These are phyloP conservation scores for Mycosphaerelloides madeirae DNA, from an alignment of 2,329 filamentous ascomycete genomes.

Conservation along the genomic window DNA sequence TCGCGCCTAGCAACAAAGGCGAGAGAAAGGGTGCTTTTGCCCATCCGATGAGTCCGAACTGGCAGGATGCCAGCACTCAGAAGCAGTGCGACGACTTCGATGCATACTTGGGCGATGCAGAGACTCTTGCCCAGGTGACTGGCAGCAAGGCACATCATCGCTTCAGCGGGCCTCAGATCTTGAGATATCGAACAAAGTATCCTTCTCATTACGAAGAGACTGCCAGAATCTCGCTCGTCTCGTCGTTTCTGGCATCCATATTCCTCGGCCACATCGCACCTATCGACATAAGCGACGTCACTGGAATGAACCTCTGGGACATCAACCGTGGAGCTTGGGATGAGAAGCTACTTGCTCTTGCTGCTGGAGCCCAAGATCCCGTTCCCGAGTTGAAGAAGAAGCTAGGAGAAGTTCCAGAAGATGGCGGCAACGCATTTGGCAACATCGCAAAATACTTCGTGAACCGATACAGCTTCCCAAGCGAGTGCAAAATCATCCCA, in stretches of 20 bases:
- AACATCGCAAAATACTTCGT: constrained; percentile 74
- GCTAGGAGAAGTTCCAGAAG: constrained; percentile 72
- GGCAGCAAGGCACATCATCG: constrained; percentile 96
- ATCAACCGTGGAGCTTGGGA: constrained; percentile 70
- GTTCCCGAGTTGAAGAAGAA: constrained; percentile 66
- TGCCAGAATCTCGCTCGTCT: constrained; percentile 83
- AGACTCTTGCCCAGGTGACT: constrained; percentile 70
- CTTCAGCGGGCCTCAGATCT: constrained; percentile 95
- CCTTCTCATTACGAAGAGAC: constrained; percentile 78
- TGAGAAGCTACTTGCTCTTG: constrained; percentile 67
- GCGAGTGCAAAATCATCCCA: constrained; percentile 70
- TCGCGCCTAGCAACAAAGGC: constrained; percentile 44
- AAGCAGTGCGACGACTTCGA: constrained; percentile 88
- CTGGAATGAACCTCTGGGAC: constrained; percentile 96
- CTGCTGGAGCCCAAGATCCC: constrained; percentile 59
- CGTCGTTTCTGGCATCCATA: constrained; percentile 87
- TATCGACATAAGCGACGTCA: constrained; percentile 89
- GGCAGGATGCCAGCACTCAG: constrained; percentile 96
- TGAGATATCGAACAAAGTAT: constrained; percentile 75
- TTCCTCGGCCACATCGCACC: constrained; percentile 82
- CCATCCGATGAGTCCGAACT: constrained; percentile 86
- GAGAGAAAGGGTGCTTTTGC: constrained; percentile 60
- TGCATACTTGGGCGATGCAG: constrained; percentile 58
- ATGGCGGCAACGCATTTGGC: constrained; percentile 77
- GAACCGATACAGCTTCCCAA: constrained; percentile 68